Conservation (phyloP, 2,329 filamentous ascomycete species). For the Corinectria fuckeliana region DNA sequence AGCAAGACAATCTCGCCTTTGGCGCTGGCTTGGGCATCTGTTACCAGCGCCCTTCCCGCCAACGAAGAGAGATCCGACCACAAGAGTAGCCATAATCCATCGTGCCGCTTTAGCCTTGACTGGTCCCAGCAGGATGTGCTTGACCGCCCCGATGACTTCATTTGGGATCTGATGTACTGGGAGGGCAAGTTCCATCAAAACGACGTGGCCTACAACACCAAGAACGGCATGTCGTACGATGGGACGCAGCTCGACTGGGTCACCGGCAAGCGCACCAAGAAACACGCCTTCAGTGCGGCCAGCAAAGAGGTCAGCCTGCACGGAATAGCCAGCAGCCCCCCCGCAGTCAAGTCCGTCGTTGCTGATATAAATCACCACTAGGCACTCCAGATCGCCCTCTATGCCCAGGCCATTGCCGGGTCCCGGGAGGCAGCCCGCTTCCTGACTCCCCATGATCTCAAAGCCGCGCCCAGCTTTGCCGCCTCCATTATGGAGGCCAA, state of each 20-base stretch:
- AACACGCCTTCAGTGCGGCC: conserved; percentile 49
- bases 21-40: background rate
- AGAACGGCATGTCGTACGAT: conserved; percentile 52
- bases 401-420: conserved; percentile 48
- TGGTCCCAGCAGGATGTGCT: conserved; percentile 42
- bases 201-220: conserved; percentile 47
- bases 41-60: background rate
- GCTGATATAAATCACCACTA: conserved; percentile 22
- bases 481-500: conserved; percentile 47
- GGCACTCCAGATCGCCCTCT: conserved; percentile 52
- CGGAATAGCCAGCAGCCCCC: background rate
- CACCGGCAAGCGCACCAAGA: conserved; percentile 43
- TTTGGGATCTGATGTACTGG: conserved; percentile 49
- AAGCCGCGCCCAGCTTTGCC: conserved; percentile 42
- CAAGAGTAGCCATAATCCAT: conserved; percentile 24
- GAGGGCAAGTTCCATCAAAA: conserved; percentile 53
- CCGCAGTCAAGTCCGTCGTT: background rate
- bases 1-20: background rate
- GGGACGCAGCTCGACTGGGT: conserved; percentile 47
- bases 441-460: conserved; percentile 43
- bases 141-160: conserved; percentile 40
- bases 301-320: conserved; percentile 42
- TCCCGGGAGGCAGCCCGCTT: conserved; percentile 47
- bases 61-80: background rate
- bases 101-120: conserved; percentile 41